Evolutionary conservation across 768 basidiomycete genomes (phyloP), one percentile per base, ranked within the genome.

Genomic region (Strobilomyces echinocephalus): DNA sequence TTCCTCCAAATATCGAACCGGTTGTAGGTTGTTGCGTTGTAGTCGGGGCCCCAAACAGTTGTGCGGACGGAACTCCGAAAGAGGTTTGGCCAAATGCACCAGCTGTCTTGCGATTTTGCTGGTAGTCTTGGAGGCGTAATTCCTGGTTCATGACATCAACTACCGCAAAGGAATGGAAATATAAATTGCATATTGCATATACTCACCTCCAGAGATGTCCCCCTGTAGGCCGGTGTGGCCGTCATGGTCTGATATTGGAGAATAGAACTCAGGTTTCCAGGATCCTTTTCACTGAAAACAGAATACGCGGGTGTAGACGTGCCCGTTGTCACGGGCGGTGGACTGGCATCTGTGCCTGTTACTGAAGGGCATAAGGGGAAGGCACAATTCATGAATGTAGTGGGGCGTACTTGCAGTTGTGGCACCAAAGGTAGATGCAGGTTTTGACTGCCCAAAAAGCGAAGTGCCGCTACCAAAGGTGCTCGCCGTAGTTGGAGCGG

Each of bases 231-330:
- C 15, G 87, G 87, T 78, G 87, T 90, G 57, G 85, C 85, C 16
- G 85, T 80, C 50, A 92, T 91, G 35, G 84, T 80, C 69, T 95
- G 91, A 68, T 87, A 95, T 56, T 88, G 85, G 39, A 87, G 74
- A 5, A 74, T 80, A 12, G 71, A 53, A 46, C 48, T 73, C 16
- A 73, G 59, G 53, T 72, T 77, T 9, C 71, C 65, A 15, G 72
- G 61, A 58, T 94, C 91, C 60, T 90, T 90, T 64, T 94, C 91
- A 34, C 49, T 66, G 56, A 75, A 82, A 6, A 74, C 70, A 41
- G 68, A 66, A 63, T 85, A 94, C 3, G 80, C 68, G 4, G 90
- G 85, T 57, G 83, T 82, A 15, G 81, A 73, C 0, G 88, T 79
- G 36, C 92, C 91, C 14, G 82, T 84, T 2, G 84, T 82, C 7